phyloP scores from a whole-genome alignment of 352 stramenopile species.

The Peronospora farinosa region DNA sequence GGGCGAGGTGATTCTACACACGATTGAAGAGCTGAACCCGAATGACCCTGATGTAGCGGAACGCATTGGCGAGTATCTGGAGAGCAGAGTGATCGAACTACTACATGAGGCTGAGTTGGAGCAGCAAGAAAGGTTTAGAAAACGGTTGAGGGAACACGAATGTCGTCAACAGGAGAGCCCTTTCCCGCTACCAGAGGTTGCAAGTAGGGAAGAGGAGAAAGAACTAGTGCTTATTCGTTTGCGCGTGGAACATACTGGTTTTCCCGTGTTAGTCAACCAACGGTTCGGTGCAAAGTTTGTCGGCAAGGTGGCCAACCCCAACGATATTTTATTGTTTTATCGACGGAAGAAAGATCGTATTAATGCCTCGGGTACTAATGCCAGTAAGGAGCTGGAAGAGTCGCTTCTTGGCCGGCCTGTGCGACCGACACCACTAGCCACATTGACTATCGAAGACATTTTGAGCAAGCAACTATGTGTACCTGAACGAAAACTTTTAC shows the following conservation, averaged over 20 bases:
- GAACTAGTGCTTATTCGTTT: conserved; percentile 75
- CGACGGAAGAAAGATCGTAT: conserved; percentile 56
- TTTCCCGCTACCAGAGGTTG: conserved; percentile 21
- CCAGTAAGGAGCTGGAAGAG: conserved; percentile 29
- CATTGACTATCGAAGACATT: conserved; percentile 75
- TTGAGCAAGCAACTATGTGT: conserved; percentile 52
- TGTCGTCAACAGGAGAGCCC: conserved; percentile 28
- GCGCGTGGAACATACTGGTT: conserved; percentile 86
- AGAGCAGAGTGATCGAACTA: conserved; percentile 60
- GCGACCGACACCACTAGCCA: conserved; percentile 51
- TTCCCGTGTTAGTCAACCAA: conserved; percentile 82
- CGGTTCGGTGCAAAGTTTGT: conserved; percentile 84
- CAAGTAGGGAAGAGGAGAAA: conserved; percentile 23
- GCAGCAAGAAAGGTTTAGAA: conserved; percentile 14
- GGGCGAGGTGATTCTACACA: conserved; percentile 83
- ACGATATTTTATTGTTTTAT: conserved; percentile 83
- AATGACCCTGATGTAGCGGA: conserved; percentile 84
- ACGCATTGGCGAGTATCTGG: conserved; percentile 61
- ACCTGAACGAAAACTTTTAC: conserved; percentile 67
- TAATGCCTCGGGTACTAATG: conserved; percentile 40
- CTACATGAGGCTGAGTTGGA: conserved; percentile 55
- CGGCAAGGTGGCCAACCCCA: conserved; percentile 82
- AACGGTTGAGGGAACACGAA: conserved; percentile 21
- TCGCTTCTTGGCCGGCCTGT: conserved; percentile 39
- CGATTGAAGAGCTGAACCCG: conserved; percentile 85